phyloP scores from a whole-genome alignment of 1,284 basidiomycete species.

The Golubevia sp. region DNA sequence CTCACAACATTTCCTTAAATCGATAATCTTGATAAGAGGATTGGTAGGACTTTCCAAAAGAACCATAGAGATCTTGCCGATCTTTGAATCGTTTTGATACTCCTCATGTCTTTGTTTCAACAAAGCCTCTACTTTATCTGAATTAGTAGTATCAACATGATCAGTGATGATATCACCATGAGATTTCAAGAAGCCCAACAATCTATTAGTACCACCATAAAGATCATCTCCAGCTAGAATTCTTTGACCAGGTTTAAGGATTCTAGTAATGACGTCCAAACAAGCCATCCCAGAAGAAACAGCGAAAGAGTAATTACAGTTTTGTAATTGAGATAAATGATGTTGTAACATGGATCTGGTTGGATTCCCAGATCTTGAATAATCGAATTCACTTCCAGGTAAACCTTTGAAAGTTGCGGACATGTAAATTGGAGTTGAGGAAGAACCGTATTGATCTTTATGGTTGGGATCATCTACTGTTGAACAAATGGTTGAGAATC shows the following conservation, averaged over 20 bases:
- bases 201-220: conserved; percentile 95
- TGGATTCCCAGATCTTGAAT: conserved; percentile 92
- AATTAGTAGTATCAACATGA: conserved; percentile 90
- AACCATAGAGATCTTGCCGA: conserved; percentile 14
- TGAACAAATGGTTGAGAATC: conserved; percentile 80
- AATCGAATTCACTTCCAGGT: conserved; percentile 82
- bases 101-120: conserved; percentile 28
- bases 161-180: conserved; percentile 88
- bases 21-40: conserved; percentile 56
- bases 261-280: conserved; percentile 88
- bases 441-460: conserved; percentile 95
- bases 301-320: conserved; percentile 76
- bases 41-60: conserved; percentile 60
- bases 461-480: conserved; percentile 82
- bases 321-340: conserved; percentile 54
- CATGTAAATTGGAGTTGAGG: conserved; percentile 95
- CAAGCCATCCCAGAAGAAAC: conserved; percentile 98
- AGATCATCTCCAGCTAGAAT: conserved; percentile 96
- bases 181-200: conserved; percentile 84
- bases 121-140: conserved; percentile 34
- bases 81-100: conserved; percentile 18
- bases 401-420: conserved; percentile 97
- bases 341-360: conserved; percentile 69
- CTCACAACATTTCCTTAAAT: conserved; percentile 43
- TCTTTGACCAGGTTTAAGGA: conserved; percentile 91